phyloP scores from a whole-genome alignment of 176 grass and related monocot genomes.

The Avena eriantha region DNA sequence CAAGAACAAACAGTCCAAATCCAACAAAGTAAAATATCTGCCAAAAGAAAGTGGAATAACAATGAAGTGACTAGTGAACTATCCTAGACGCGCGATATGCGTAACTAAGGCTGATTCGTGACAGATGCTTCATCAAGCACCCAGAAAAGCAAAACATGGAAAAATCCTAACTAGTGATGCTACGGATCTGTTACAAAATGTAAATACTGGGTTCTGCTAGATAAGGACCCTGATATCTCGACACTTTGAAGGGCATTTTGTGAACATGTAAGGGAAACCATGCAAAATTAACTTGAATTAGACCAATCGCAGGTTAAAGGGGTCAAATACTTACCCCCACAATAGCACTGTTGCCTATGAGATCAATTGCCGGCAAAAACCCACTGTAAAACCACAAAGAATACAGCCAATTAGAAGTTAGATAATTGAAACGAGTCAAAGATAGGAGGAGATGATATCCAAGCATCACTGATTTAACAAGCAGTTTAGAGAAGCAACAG shows the following conservation, averaged over 20 bases:
- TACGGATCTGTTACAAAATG: constrained; percentile 13
- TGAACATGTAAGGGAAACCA: neutral
- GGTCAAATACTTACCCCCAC: constrained; percentile 73
- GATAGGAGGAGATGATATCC: constrained; percentile 2
- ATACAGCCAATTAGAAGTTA: constrained; percentile 25
- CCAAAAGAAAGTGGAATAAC: constrained; percentile 25
- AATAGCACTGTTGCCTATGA: constrained; percentile 65
- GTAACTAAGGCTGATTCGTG: neutral
- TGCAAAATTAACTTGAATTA: neutral
- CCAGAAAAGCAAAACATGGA: neutral
- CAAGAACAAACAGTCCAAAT: constrained; percentile 88
- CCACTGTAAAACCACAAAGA: constrained; percentile 62
- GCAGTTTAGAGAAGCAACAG: constrained; percentile 29
- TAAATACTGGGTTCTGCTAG: constrained; percentile 15
- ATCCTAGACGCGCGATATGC: neutral
- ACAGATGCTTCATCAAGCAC: neutral
- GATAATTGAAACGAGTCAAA: constrained; percentile 1
- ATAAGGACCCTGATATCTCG: constrained; percentile 9
- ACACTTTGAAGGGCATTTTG: neutral
- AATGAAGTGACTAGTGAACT: constrained; percentile 12
- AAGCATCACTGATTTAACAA: neutral
- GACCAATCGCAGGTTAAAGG: neutral
- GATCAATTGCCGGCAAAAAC: constrained; percentile 87
- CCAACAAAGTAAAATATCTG: constrained; percentile 98
- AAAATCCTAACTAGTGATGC: neutral